Percentiles rank a stretch among this genome's conserved stretches.
phyloP scores from a whole-genome alignment of 371 early-diverging fungal species.

The Modicella reniformis region DNA sequence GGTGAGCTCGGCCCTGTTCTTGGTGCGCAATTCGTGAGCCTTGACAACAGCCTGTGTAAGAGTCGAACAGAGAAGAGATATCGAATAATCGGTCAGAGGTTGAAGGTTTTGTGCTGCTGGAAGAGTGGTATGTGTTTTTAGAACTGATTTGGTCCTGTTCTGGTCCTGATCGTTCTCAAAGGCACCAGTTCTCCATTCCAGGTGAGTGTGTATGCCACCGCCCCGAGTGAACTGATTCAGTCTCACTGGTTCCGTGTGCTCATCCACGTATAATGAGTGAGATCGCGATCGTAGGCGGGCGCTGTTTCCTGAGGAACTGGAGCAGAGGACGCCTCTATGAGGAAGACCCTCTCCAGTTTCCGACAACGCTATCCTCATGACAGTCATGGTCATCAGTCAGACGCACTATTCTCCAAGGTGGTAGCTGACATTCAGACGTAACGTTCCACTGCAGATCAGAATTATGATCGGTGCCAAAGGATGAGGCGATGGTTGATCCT shows the following conservation, averaged over 20 bases:
- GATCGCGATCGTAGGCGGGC: background rate
- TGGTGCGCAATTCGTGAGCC: conserved; percentile 89
- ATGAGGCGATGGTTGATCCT: conserved; percentile 14
- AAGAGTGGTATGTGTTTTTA: background rate
- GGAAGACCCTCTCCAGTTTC: background rate
- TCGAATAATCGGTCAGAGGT: conserved; percentile 28
- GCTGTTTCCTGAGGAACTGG: no score
- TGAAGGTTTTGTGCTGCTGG: background rate
- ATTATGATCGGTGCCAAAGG: background rate
- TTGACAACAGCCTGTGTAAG: conserved; percentile 78
- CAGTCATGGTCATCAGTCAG: background rate
- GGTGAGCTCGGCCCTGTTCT: conserved; percentile 89
- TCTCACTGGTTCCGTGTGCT: no score
- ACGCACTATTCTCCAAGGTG: background rate
- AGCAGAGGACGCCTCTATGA: background rate
- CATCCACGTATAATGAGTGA: background rate
- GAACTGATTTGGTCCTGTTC: no score
- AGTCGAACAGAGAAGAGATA: conserved; percentile 5
- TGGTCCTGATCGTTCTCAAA: no score
- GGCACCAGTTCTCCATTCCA: no score
- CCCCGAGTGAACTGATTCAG: no score
- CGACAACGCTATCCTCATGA: background rate
- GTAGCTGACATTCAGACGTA: background rate
- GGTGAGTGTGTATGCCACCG: no score
- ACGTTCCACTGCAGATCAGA: conserved; percentile 6